Evolutionary conservation across 352 stramenopile genomes (phyloP).

Genomic region (Phytophthora sansomeana): DNA sequence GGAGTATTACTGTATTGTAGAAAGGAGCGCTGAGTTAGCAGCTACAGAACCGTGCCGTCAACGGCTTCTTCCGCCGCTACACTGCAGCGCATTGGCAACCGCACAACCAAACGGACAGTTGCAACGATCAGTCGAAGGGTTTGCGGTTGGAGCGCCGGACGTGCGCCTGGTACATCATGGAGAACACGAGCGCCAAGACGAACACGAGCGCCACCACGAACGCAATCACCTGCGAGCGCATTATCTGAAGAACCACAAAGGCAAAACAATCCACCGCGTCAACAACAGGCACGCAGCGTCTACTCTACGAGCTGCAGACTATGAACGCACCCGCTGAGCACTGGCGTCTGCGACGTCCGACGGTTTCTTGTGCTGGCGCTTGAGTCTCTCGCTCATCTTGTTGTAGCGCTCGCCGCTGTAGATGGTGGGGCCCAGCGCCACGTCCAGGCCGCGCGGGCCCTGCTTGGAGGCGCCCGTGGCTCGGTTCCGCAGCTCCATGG

Average conservation of each 20-base stretch:
- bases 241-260: constrained; percentile 48
- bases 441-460: constrained; percentile 46
- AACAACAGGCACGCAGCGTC: background rate
- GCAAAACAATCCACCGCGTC: constrained; percentile 7
- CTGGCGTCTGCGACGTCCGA: constrained; percentile 49
- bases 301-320: background rate
- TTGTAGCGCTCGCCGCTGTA: constrained; percentile 85
- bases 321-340: constrained; percentile 44
- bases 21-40: constrained; percentile 19
- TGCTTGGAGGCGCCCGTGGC: constrained; percentile 42
- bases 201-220: constrained; percentile 65
- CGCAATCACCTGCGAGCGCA: constrained; percentile 65
- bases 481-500: constrained; percentile 76
- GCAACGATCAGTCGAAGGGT: constrained; percentile 37
- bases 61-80: constrained; percentile 25
- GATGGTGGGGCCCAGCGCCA: constrained; percentile 77
- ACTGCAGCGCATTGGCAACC: too few relatives aligned
- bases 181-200: constrained; percentile 61
- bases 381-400: constrained; percentile 85
- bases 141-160: constrained; percentile 37
- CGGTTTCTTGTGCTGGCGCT: constrained; percentile 68
- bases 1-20: too few relatives aligned
- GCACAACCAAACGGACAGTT: too few relatives aligned
- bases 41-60: background rate
- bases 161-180: constrained; percentile 63